These are phyloP conservation scores for Pestalotiopsis sp. DNA, from an alignment of 2,329 filamentous ascomycete species.

Conservation along the genomic window DNA sequence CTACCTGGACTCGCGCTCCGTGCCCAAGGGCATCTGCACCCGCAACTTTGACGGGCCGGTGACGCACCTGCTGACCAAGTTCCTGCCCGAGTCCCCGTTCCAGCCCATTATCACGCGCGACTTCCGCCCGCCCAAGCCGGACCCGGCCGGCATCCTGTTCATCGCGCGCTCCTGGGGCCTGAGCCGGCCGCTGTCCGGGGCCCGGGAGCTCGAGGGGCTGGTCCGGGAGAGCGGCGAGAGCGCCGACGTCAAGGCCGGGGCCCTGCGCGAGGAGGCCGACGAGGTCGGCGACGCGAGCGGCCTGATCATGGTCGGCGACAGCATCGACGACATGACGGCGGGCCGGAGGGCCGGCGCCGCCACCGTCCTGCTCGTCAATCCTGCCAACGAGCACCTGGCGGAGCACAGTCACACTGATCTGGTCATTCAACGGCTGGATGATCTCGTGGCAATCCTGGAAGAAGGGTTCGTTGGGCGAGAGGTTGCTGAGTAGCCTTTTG, in stretches of 20 bases:
- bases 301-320: slow-evolving; percentile 74
- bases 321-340: slow-evolving; percentile 90
- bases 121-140: slow-evolving; percentile 81
- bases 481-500: slow-evolving; percentile 13
- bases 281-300: slow-evolving; percentile 52
- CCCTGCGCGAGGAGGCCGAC: slow-evolving; percentile 6
- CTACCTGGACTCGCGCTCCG: slow-evolving; percentile 69
- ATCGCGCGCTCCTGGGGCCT: slow-evolving; percentile 80
- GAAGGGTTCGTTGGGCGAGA: slow-evolving; percentile 67
- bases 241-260: slow-evolving; percentile 23
- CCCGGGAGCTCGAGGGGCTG: slow-evolving; percentile 21
- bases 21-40: slow-evolving; percentile 88
- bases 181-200: slow-evolving; percentile 19
- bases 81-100: slow-evolving; percentile 71
- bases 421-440: slow-evolving; percentile 71
- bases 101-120: slow-evolving; percentile 82
- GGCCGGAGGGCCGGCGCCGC: slow-evolving; percentile 82
- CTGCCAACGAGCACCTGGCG: slow-evolving; percentile 73
- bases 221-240: slow-evolving; percentile 20
- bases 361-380: slow-evolving; percentile 85
- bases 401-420: slow-evolving; percentile 78
- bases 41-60: slow-evolving; percentile 89
- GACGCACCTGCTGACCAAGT: slow-evolving; percentile 72
- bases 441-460: slow-evolving; percentile 76
- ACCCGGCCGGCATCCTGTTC: slow-evolving; percentile 84